Base-by-base conservation (phyloP, 1,139 yeast genomes). In the Magnusiomyces magnusii region DNA sequence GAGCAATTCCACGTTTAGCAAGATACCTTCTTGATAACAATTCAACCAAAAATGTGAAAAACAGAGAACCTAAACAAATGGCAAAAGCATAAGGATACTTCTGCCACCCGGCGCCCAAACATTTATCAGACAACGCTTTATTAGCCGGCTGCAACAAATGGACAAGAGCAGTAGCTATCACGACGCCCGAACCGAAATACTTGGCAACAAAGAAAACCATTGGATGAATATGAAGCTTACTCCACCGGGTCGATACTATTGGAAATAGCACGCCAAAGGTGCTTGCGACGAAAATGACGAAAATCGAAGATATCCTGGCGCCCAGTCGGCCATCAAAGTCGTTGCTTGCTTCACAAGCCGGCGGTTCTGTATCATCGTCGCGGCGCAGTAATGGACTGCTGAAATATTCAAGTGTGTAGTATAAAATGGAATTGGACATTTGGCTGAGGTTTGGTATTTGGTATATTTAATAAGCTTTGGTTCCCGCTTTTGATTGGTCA, bases 171-270 rank as follows among this genome's bases (percentile, higher is more conserved):
- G 97, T 91, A 0, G 97, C 93, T 10, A 90, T 78, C 68, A 91
- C 91, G 56, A 91, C 97, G 56, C 97, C 97, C 0, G 96, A 86
- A 62, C 97, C 97, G 70, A 91, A 90, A 75, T 81, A 88, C 68
- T 87, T 88, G 58, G 91, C 87, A 52, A 85, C 74, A 68, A 87
- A 82, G 68, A 83, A 89, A 59, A 84, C 80, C 47, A 83, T 78
- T 21, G 77, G 69, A 1, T 86, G 91, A 65, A 85, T 67, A 60
- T 77, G 75, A 49, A 73, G 59, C 47, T 64, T 7, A 7, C 17
- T 19, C 41, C 41, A 50, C 2, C 5, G 21, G 17, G 10, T 10
- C 9, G 78, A 66, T 2, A 75, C 34, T 15, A 77, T 65, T 2
- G 79, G 80, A 64, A 75, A 73, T 17, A 71, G 60, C 0, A 76